A percentile compares a stretch with the other conserved stretches of the same genome.
phyloP scores from a whole-genome alignment of 176 grass and related monocot species.

The Typha latifolia region DNA sequence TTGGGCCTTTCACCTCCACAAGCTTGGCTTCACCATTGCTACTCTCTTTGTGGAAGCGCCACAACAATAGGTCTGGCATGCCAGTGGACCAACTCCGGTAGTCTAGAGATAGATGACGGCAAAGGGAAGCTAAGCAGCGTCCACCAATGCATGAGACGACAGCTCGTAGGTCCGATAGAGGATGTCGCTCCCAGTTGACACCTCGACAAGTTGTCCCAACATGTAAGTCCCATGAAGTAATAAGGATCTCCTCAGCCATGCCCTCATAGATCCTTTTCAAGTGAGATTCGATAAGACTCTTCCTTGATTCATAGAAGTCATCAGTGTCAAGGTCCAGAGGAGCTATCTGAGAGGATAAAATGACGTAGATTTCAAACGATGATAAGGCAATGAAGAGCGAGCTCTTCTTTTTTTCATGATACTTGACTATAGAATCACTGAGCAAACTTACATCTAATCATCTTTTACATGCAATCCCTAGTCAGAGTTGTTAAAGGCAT shows the following conservation, averaged over 20 bases:
- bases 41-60: slow-evolving; percentile 61
- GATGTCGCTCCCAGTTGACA: slow-evolving; percentile 60
- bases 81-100: slow-evolving; percentile 92
- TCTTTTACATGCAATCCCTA: too few species aligned
- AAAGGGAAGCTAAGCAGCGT: slow-evolving; percentile 44
- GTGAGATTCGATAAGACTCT: slow-evolving; percentile 65
- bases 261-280: slow-evolving; percentile 56
- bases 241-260: slow-evolving; percentile 75
- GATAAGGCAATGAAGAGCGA: not conserved
- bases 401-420: too few species aligned
- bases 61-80: slow-evolving; percentile 80
- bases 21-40: slow-evolving; percentile 58
- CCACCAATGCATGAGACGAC: slow-evolving; percentile 46
- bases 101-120: slow-evolving; percentile 62
- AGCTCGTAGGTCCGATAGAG: slow-evolving; percentile 61
- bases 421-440: too few species aligned
- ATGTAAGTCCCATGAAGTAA: slow-evolving; percentile 71
- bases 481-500: too few species aligned
- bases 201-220: slow-evolving; percentile 56
- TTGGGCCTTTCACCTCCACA: slow-evolving; percentile 89
- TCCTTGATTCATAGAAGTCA: slow-evolving; percentile 68
- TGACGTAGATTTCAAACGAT: not conserved
- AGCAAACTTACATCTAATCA: too few species aligned
- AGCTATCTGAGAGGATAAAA: slow-evolving; percentile 37
- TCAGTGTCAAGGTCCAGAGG: slow-evolving; percentile 78